Evolutionary conservation across 1,139 yeast species (phyloP).

Genomic region (Yamadazyma dendronema): DNA sequence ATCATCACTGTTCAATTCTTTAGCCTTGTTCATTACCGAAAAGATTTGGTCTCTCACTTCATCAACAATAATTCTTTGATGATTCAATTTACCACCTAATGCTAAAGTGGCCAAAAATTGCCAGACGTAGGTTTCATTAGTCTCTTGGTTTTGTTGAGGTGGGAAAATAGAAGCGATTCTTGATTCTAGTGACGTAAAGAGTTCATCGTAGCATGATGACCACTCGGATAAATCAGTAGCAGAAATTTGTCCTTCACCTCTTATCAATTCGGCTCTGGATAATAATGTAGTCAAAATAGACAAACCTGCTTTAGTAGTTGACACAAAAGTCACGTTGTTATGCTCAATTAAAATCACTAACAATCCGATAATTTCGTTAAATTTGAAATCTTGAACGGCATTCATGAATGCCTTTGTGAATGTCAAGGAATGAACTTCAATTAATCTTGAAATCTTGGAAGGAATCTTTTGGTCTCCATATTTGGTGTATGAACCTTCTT

Average conservation of each 20-base stretch:
- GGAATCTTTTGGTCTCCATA: slow-evolving; percentile 56
- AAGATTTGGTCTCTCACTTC: slow-evolving; percentile 93
- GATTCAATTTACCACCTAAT: slow-evolving; percentile 86
- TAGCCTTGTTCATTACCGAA: slow-evolving; percentile 82
- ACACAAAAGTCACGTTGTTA: slow-evolving; percentile 68
- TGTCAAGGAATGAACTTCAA: slow-evolving; percentile 78
- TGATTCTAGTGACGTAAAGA: slow-evolving; percentile 79
- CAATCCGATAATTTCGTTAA: slow-evolving; percentile 80
- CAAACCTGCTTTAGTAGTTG: slow-evolving; percentile 84
- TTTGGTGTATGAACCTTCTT: slow-evolving; percentile 74
- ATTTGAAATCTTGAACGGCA: slow-evolving; percentile 78
- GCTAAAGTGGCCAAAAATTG: slow-evolving; percentile 95
- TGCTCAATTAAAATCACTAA: slow-evolving; percentile 71
- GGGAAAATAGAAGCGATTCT: slow-evolving; percentile 83
- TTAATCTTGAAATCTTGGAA: slow-evolving; percentile 55
- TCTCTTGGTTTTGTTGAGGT: slow-evolving; percentile 51
- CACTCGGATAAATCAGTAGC: slow-evolving; percentile 67
- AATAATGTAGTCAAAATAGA: slow-evolving; percentile 84
- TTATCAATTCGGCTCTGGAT: slow-evolving; percentile 88
- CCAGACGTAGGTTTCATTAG: slow-evolving; percentile 78
- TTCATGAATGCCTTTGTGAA: slow-evolving; percentile 85
- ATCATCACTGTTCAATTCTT: slow-evolving; percentile 57
- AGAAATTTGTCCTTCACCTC: slow-evolving; percentile 70
- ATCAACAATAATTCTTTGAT: slow-evolving; percentile 92
- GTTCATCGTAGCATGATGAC: slow-evolving; percentile 78